A percentile compares a stretch with the other conserved stretches of the same genome.
Conservation (phyloP, 768 basidiomycete genomes). For the Cyathus striatus region DNA sequence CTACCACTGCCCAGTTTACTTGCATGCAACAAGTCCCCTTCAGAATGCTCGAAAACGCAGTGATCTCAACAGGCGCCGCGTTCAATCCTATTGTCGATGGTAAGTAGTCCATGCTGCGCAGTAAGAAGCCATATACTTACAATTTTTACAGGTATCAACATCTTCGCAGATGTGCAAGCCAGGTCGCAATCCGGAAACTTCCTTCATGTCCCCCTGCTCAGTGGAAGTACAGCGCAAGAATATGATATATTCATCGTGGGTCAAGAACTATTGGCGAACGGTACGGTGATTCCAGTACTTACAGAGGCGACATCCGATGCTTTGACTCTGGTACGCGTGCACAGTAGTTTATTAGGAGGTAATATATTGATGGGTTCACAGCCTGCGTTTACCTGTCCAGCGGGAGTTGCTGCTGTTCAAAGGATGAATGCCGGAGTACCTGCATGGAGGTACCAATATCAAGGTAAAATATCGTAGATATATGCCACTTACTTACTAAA, state of each 20-base stretch:
- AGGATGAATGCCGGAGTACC: conserved; percentile 20
- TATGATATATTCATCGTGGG: conserved; percentile 27
- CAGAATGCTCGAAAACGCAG: conserved; percentile 23
- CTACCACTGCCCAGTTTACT: conserved; percentile 20
- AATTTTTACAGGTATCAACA: conserved; percentile 22
- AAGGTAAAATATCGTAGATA: conserved; percentile 8
- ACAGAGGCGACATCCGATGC: conserved; percentile 22
- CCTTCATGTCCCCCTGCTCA: conserved; percentile 21
- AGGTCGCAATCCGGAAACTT: conserved; percentile 25
- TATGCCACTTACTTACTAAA: not conserved
- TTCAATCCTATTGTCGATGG: conserved; percentile 27
- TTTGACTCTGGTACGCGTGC: conserved; percentile 19
- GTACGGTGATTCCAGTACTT: conserved; percentile 19
- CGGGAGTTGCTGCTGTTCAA: conserved; percentile 17
- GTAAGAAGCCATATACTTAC: conserved; percentile 13
- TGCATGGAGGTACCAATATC: conserved; percentile 23
- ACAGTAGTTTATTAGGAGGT: not conserved
- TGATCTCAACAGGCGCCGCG: conserved; percentile 16
- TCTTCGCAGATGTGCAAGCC: conserved; percentile 15
- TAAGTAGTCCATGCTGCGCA: conserved; percentile 8
- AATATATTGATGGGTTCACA: conserved; percentile 1
- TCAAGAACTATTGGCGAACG: conserved; percentile 16
- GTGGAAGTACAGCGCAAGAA: conserved; percentile 26
- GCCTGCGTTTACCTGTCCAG: conserved; percentile 24
- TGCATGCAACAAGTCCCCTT: conserved; percentile 30